A percentile compares a stretch with the other conserved stretches of the same genome.
These are phyloP conservation scores for Lentinula guzmanii DNA, from an alignment of 768 basidiomycete species.

Conservation along the genomic window DNA sequence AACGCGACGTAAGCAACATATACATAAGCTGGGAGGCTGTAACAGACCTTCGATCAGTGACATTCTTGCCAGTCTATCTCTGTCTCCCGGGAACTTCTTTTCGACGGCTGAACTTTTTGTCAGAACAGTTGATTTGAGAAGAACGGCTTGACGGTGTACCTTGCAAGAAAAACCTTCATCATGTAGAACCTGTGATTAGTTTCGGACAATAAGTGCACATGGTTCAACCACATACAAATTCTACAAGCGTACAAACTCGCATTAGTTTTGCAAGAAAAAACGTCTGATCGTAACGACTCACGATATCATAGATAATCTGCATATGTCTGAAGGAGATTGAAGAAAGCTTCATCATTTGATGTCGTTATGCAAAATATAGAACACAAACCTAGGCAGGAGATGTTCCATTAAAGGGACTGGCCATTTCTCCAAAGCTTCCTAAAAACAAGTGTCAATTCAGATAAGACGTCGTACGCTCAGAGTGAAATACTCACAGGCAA, in stretches of 20 bases:
- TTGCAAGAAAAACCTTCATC: conserved; percentile 55
- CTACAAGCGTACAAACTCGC: not conserved
- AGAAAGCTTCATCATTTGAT: not conserved
- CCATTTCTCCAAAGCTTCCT: conserved; percentile 93
- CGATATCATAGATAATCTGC: conserved; percentile 91
- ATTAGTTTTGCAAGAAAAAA: not conserved
- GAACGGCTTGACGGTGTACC: conserved; percentile 29
- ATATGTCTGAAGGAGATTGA: conserved; percentile 47
- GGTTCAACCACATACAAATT: not conserved
- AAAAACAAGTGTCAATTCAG: not conserved
- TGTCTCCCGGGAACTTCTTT: conserved; percentile 84
- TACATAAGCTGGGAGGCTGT: not conserved
- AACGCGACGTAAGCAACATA: not conserved
- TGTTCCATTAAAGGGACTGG: conserved; percentile 80
- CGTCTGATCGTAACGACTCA: conserved; percentile 29
- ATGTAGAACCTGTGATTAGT: not conserved
- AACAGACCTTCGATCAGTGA: conserved; percentile 79
- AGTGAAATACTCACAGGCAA: conserved; percentile 54
- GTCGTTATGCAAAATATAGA: not conserved
- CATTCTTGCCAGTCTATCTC: conserved; percentile 77
- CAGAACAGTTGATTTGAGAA: not conserved
- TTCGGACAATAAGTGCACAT: not conserved
- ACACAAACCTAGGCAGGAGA: conserved; percentile 66
- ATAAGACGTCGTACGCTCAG: not conserved
- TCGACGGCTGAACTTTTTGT: conserved; percentile 56